phyloP scores from a whole-genome alignment of 1,284 basidiomycete genomes.

The Puccinia novopanici region DNA sequence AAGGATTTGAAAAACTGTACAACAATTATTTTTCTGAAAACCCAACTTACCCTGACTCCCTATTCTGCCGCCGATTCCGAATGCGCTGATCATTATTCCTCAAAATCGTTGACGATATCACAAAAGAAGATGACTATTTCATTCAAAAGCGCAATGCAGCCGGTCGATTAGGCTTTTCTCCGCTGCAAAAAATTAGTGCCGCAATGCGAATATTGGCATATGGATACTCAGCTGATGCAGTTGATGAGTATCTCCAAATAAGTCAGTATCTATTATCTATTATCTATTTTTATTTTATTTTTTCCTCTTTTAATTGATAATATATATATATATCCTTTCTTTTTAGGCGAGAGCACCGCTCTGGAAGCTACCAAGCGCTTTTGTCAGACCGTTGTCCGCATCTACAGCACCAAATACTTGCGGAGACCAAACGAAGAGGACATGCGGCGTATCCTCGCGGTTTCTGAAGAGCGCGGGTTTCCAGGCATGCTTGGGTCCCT shows the following conservation, averaged over 20 bases:
- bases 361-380: slow-evolving; percentile 6
- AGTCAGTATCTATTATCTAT: no score
- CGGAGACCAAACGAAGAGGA: neutral
- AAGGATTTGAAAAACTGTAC: neutral
- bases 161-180: neutral
- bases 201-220: slow-evolving; percentile 19
- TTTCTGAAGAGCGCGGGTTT: slow-evolving; percentile 18
- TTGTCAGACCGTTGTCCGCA: neutral
- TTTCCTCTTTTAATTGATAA: neutral
- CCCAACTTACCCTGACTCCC: neutral
- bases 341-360: slow-evolving; percentile 17
- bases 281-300: neutral
- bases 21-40: slow-evolving; percentile 9
- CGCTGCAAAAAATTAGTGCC: neutral
- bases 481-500: slow-evolving; percentile 35
- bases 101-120: slow-evolving; percentile 21
- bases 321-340: neutral
- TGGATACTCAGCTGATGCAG: neutral
- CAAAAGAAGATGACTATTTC: slow-evolving; percentile 31
- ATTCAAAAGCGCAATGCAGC: neutral
- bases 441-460: neutral
- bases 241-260: slow-evolving; percentile 16
- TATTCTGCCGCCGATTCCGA: slow-evolving; percentile 21
- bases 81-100: slow-evolving; percentile 9
- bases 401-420: neutral